Base-by-base conservation (phyloP, 495 filamentous ascomycete species). In the Talaromyces proteolyticus region DNA sequence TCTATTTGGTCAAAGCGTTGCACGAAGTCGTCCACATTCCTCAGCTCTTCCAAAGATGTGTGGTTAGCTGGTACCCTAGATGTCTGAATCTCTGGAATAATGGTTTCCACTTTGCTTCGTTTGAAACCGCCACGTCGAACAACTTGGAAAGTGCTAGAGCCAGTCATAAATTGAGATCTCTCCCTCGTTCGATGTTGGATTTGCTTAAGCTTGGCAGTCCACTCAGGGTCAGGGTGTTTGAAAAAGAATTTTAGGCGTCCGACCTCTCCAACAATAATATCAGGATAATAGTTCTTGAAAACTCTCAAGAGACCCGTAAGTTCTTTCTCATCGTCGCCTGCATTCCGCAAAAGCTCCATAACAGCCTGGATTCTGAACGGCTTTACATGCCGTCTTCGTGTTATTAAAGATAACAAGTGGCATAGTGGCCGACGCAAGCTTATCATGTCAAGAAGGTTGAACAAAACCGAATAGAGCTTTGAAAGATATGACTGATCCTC, bases 261-360 rank as follows among this genome's bases (percentile, higher is more conserved):
- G 14, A 75, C 64, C 58, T 83, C 81, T 26, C 83, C 86, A n/a
- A 91, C 68, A 51, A 94, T 86, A 43, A 94, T 85, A 64, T 94
- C 89, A 5, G 91, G 89, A 58, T 89, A 93, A 59, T 92, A 93
- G 60, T 90, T 88, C 57, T 93, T 93, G 68, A 85, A 95, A 6
- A 91, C 76, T 49, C 81, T 79, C 21, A 95, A 73, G n/a, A 96
- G 73, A n/a, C 84, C 85, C 21, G 84, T 72, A 36, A 95, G 67
- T 41, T 82, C 80, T 42, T 84, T 87, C 49, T 95, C 91, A 51
- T 85, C 83, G 1, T 70, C 68, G 43, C 65, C 64, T 5, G 65
- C 54, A 55, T 53, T 57, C 44, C 57, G 64, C 20, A 72, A 58
- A 23, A 71, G 40, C 39, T 81, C 88, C 72, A 74, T 92, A 73